Evolutionary conservation across 2,329 filamentous ascomycete species (phyloP), one percentile per base, ranked within the genome.

Genomic region (Aspergillus novoparasiticus): DNA sequence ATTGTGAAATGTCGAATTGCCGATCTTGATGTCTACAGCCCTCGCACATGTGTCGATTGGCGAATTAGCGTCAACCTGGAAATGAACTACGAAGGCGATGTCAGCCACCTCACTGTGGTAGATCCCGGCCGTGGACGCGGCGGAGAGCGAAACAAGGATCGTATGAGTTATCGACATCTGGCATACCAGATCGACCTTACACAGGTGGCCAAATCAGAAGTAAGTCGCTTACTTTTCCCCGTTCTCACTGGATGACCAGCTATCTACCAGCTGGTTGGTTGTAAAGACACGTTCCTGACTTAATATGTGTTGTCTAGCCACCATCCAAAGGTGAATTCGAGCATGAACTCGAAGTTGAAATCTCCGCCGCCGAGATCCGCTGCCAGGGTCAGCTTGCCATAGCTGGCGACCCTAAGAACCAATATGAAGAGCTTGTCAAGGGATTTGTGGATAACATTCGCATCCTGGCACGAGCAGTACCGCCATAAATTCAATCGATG

Each of bases 61-160:
- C 91, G 95, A 12, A 89, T 99, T 69, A 96, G 93, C 71, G 89
- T 99, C 73, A 98, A 97, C 74, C 85, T 99, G 2, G 96, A 99
- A 86, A 93, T 96, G 86, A 86, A 90, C 59, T 96, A 89, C 82
- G 85, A 93, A 4, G 92, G 93, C 28, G 83, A 87, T 1, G 72
- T 91, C 0, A 83, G 88, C 9, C 80, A 81, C 26, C 77, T 88
- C 3, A 75, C 80, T 0, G 77, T 82, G 10, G 82, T 84, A 28
- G 77, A 76, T 43, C 70, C 72, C 14, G 67, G 67, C 5, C 68
- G 71, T 11, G 80, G 80, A 41, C 80, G 77, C 51, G 79, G 71
- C 16, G 74, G 66, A 54, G 89, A 92, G 71, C 88, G 94, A 8
- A 89, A 87, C 70, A 99, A 99, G 78, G 94, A 99, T 77, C 87